Evolutionary conservation across 139 green algal species (phyloP).

Genomic region (Coccomyxa sp.): DNA sequence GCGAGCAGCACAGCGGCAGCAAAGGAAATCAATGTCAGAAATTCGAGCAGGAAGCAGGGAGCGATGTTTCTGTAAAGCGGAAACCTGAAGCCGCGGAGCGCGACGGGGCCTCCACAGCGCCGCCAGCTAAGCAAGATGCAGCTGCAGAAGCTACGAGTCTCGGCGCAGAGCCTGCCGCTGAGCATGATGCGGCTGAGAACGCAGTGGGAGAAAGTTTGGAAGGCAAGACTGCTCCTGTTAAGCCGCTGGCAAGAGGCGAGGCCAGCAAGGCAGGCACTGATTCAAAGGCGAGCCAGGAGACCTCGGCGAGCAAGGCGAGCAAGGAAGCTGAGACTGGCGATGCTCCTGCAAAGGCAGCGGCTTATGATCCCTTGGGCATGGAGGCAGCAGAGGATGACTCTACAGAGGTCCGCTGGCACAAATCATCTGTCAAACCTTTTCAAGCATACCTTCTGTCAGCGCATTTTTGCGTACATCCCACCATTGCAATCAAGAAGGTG

Average conservation of each 20-base stretch:
- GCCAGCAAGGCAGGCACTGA: no score
- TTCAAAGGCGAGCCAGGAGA: no score
- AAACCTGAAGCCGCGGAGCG: neutral
- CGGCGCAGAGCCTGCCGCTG: no score
- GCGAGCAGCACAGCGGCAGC: neutral
- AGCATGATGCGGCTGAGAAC: no score
- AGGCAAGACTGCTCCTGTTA: no score
- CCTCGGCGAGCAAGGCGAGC: neutral
- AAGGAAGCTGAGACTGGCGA: neutral
- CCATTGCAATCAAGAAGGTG: no score
- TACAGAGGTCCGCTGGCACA: neutral
- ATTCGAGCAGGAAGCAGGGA: neutral
- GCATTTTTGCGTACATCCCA: no score
- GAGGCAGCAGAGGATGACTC: neutral
- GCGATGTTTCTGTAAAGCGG: neutral
- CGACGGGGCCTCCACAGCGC: neutral
- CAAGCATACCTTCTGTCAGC: no score
- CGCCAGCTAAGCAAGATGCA: neutral
- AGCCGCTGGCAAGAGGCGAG: no score
- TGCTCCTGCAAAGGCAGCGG: neutral
- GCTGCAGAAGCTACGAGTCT: no score
- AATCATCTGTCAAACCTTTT: no score
- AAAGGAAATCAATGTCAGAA: neutral
- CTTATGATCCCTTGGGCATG: neutral
- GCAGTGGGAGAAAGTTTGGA: no score